Conservation (phyloP, 2,329 filamentous ascomycete species). For the Scopulariopsis brevicaulis region DNA sequence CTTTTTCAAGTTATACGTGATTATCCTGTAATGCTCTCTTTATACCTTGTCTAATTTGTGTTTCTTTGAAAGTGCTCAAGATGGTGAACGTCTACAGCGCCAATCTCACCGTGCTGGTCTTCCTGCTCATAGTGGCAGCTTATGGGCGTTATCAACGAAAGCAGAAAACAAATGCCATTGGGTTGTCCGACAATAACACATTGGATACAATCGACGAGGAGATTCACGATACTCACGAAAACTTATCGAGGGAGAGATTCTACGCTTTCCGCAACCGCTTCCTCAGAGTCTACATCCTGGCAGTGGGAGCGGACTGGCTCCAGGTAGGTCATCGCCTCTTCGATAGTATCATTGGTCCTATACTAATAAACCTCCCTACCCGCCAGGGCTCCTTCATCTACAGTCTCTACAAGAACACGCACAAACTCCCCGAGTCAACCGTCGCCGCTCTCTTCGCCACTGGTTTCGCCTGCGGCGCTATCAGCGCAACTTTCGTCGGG, state of each 20-base stretch:
- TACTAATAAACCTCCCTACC: neutral
- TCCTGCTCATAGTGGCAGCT: too few species aligned
- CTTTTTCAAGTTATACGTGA: too few species aligned
- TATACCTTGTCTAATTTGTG: too few species aligned
- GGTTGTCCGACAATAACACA: too few species aligned
- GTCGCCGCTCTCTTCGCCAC: constrained; percentile 32
- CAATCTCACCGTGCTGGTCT: too few species aligned
- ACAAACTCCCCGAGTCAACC: constrained; percentile 27
- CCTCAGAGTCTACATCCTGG: constrained; percentile 16
- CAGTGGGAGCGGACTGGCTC: constrained; percentile 20
- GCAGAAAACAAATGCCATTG: constrained; percentile 5
- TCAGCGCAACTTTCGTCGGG: constrained; percentile 29
- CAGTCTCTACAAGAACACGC: constrained; percentile 22
- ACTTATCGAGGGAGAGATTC: constrained; percentile 3
- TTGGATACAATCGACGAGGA: constrained; percentile 4
- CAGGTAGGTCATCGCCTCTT: constrained; percentile 11
- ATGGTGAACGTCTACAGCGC: too few species aligned
- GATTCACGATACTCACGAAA: constrained; percentile 6
- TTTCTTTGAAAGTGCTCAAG: too few species aligned
- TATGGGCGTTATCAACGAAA: too few species aligned
- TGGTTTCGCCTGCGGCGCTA: constrained; percentile 35
- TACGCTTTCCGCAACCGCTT: constrained; percentile 13
- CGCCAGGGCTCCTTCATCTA: constrained; percentile 25
- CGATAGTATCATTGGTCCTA: neutral
- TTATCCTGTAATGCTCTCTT: too few species aligned